Conservation (phyloP, 2,329 filamentous ascomycete genomes). For the Botrytis hyacinthi region DNA sequence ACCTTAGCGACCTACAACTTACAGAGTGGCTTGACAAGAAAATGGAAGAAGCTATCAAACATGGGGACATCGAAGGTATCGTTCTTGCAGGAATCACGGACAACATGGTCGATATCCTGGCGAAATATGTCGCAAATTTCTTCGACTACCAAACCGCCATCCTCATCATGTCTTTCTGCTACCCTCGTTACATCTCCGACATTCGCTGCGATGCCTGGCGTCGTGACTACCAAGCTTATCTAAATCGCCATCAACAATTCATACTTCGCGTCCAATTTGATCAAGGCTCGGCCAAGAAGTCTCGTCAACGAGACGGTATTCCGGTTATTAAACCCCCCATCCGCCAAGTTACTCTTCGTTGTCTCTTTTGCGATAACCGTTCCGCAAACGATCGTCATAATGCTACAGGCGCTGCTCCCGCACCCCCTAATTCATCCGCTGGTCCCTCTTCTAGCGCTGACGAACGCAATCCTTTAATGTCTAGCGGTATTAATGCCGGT, state of each 20-base stretch:
- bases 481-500: constrained; percentile 57
- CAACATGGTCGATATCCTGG: constrained; percentile 69
- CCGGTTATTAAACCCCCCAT: constrained; percentile 64
- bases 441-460: constrained; percentile 29
- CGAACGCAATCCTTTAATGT: constrained; percentile 54
- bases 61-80: constrained; percentile 74
- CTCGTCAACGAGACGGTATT: constrained; percentile 58
- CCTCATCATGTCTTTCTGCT: constrained; percentile 69
- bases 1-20: constrained; percentile 61
- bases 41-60: constrained; percentile 57
- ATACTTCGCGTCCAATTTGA: constrained; percentile 75
- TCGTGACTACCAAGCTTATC: constrained; percentile 66
- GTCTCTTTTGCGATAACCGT: constrained; percentile 70
- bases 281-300: constrained; percentile 70
- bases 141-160: constrained; percentile 78
- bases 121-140: constrained; percentile 72
- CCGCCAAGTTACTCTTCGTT: constrained; percentile 71
- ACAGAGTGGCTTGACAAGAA: constrained; percentile 67
- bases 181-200: constrained; percentile 75
- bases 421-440: constrained; percentile 21
- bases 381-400: constrained; percentile 44
- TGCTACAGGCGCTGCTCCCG: constrained; percentile 23
- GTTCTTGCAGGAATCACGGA: constrained; percentile 76
- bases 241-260: constrained; percentile 71
- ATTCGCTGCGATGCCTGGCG: constrained; percentile 73